These are phyloP conservation scores for Coelastrella sp. DNA, from an alignment of 139 green algal genomes.

Conservation along the genomic window DNA sequence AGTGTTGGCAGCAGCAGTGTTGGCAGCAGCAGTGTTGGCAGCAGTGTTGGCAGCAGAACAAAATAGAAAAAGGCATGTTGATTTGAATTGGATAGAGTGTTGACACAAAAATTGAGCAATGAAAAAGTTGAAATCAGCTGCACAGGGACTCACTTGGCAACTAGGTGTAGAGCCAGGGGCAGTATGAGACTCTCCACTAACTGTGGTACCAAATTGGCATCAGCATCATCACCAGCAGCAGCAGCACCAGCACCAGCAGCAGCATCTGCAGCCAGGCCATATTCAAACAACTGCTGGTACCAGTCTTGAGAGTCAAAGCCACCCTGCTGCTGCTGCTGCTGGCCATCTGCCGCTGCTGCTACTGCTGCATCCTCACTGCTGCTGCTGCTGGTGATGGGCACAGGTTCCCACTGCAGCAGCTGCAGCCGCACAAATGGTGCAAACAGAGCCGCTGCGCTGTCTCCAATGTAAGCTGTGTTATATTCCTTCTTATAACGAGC, in stretches of 20 bases:
- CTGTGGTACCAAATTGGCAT: constrained; percentile 83
- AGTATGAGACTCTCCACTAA: constrained; percentile 86
- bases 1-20: neutral
- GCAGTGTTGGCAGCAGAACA: neutral
- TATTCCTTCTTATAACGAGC: constrained; percentile 62
- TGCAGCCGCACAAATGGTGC: constrained; percentile 94
- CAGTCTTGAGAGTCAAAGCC: constrained; percentile 48
- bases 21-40: neutral
- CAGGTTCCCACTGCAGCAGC: constrained; percentile 92
- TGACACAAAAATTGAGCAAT: neutral
- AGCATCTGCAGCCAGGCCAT: constrained; percentile 62
- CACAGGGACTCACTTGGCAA: constrained; percentile 35
- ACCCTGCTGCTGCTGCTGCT: constrained; percentile 29
- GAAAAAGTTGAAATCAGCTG: no score
- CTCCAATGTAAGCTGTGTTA: constrained; percentile 81
- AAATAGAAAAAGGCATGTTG: neutral
- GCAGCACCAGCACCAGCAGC: neutral
- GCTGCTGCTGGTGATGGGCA: constrained; percentile 57
- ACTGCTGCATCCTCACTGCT: constrained; percentile 3
- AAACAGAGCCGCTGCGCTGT: constrained; percentile 88
- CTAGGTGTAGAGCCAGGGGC: constrained; percentile 71
- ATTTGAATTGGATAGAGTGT: neutral
- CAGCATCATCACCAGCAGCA: constrained; percentile 69
- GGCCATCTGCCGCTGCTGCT: constrained; percentile 1
- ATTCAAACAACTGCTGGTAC: constrained; percentile 90